These are phyloP conservation scores for Eutrema japonicum DNA, from an alignment of 345 rosid species.

Conservation along the genomic window DNA sequence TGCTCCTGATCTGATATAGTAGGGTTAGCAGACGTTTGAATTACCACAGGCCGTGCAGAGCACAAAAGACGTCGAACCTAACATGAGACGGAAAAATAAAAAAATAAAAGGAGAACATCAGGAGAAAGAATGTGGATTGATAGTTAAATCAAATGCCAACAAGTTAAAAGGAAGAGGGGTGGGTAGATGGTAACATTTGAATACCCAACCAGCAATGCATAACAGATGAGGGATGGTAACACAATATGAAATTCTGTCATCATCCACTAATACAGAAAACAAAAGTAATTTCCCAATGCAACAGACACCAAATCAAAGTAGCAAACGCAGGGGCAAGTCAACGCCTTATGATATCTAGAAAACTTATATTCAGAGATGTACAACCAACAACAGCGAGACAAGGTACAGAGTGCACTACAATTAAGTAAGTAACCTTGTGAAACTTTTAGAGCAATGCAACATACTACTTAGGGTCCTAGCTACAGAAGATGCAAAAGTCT, in stretches of 20 bases:
- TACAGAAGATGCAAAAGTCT: conserved; percentile 20
- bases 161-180: conserved; percentile 6
- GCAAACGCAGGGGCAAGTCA: conserved; percentile 1
- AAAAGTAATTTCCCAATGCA: conserved; percentile 21
- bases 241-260: conserved; percentile 14
- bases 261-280: conserved; percentile 10
- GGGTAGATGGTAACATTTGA: conserved; percentile 16
- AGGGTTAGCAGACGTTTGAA: conserved; percentile 78
- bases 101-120: conserved; percentile 26
- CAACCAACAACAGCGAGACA: conserved; percentile 6
- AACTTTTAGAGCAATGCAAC: conserved; percentile 20
- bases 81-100: conserved; percentile 27
- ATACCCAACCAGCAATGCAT: conserved; percentile 24
- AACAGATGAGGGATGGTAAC: conserved; percentile 17
- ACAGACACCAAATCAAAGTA: conserved; percentile 24
- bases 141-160: background rate
- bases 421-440: conserved; percentile 7
- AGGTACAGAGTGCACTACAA: conserved; percentile 24
- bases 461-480: conserved; percentile 12
- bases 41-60: conserved; percentile 85
- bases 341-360: conserved; percentile 2
- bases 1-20: conserved; percentile 89
- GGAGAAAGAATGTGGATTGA: conserved; percentile 1
- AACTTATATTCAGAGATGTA: conserved; percentile 14
- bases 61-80: conserved; percentile 92